Base-by-base conservation (phyloP, 768 basidiomycete genomes). In the Hygrocybe punicea region DNA sequence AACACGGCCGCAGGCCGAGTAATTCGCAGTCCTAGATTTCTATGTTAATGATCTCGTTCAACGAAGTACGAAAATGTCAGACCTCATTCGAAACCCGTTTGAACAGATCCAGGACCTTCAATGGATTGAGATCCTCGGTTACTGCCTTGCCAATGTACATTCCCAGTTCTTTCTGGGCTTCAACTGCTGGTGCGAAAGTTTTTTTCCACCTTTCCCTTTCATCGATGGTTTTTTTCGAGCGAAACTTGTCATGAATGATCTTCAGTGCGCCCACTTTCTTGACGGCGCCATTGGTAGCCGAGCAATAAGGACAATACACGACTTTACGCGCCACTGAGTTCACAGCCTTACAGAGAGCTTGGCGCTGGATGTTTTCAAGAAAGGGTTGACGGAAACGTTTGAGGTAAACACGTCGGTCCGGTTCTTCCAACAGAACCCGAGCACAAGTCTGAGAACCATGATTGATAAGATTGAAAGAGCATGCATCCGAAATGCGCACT, bases 201-300 rank as follows among this genome's bases (percentile, higher is more conserved):
- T 79, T 79, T 70, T 91, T 89, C 81, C 89, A 95, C 63, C 83
- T 86, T 63, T 92, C 91, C 78, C 93, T 84, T 71, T 93, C 90
- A 24, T 88, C 89, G 0, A 85, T 86, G 2, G 89, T 88, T 73
- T 97, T 97, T 74, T 96, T 93, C 4, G 93, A 91, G 46, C 96
- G 82, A 69, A 91, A 99, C 71, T 96, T 96, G 76, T 98, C 97
- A 67, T 99, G 97, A 50, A 95, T 90, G 67, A 99, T 98, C 72
- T 93, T 96, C 66, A 99, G 76, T 0, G 93, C 87, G 8, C 94
- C 93, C 2, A 84, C 90, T 72, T 98, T 98, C 75, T 99, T 99
- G 52, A 99, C 94, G 0, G 90, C 84, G 24, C 97, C 97, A 69
- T 99, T 99, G 1, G 88, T 89, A 3, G 92, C 84, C 35, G 91